Conservation (phyloP, 108 stramenopile genomes). For the Pinguiococcus pyrenoidosus region DNA sequence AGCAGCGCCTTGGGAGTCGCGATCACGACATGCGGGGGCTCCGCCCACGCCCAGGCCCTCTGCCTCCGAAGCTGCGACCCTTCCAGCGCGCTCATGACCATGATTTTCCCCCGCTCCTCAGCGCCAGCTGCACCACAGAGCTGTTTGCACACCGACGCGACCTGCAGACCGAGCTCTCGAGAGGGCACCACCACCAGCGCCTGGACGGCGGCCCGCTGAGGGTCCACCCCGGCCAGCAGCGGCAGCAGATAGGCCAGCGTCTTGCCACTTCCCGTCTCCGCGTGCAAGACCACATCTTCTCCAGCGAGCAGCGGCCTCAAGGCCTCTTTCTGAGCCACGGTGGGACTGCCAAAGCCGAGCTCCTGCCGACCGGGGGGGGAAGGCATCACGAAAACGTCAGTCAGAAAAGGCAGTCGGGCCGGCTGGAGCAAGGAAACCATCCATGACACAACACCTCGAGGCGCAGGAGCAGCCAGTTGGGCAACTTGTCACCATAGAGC, state of each 20-base stretch:
- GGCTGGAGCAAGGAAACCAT: neutral
- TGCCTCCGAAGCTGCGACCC: constrained; percentile 63
- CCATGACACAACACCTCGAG: constrained; percentile 12
- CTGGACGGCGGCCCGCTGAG: constrained; percentile 30
- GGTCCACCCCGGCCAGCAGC: constrained; percentile 13
- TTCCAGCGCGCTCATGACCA: constrained; percentile 78
- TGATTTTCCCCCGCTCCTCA: constrained; percentile 22
- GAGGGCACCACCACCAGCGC: constrained; percentile 79
- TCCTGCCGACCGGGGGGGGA: too few species aligned
- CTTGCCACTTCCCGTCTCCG: constrained; percentile 36
- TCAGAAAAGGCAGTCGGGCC: neutral
- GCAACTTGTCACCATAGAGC: constrained; percentile 7
- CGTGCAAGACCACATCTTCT: constrained; percentile 22
- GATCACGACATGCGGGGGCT: constrained; percentile 70
- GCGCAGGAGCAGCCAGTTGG: constrained; percentile 12
- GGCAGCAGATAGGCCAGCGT: constrained; percentile 37
- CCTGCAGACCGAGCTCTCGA: constrained; percentile 74
- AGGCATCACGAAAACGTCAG: neutral
- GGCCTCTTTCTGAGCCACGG: neutral
- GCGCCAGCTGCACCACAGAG: neutral
- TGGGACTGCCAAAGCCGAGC: too few species aligned
- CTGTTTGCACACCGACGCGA: neutral
- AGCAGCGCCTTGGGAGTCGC: constrained; percentile 63
- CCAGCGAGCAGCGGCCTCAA: constrained; percentile 3
- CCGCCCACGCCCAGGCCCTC: constrained; percentile 83